Base-by-base conservation (phyloP, 1,284 basidiomycete species). In the Malassezia equina region DNA sequence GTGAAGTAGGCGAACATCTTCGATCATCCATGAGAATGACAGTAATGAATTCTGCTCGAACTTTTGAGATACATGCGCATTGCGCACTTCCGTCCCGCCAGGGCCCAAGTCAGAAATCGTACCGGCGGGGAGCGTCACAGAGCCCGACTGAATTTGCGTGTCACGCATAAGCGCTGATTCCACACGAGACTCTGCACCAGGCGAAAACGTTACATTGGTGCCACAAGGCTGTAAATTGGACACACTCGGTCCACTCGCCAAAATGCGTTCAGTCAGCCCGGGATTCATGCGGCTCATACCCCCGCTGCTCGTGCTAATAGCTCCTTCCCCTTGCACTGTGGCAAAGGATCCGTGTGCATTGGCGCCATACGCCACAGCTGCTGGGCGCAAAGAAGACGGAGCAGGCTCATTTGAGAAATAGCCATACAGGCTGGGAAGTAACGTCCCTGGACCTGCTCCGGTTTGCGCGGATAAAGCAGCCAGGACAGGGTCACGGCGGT, bases 1-100 rank as follows among this genome's bases (percentile, higher is more conserved):
- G 12, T 60, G 58, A 1, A 73, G 56, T 15, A 65, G 47, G 13
- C 52, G 47, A 1, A 64, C 51, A 21, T 72, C 67, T 5, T 61
- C 55, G 29, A 73, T 62, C 43, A 56, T 52, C 69, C 69, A 72
- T 2, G 60, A 63, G 45, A 73, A 68, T 1, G 63, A 65, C 39
- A 67, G 47, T 11, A 66, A 54, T 17, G 57, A 58, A 29, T 68
- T 64, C 40, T 71, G 67, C 40, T 67, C 61, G 24, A 69, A 67
- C 8, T 58, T 58, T 7, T 34, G 56, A 17, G 55, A 52, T 7
- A 45, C n/a, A 8, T 52, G 50, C 19, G 48, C 54, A 11, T 47
- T 41, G 51, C 34, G 43, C 21, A 24, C 39, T 9, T 39, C 49
- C 15, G 39, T 9, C 12, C 25, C 12, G 13, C 9, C 33, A 7